Percentiles rank a stretch among this genome's conserved stretches.
phyloP scores from a whole-genome alignment of 208 protist species.

The Entamoeba histolytica region DNA sequence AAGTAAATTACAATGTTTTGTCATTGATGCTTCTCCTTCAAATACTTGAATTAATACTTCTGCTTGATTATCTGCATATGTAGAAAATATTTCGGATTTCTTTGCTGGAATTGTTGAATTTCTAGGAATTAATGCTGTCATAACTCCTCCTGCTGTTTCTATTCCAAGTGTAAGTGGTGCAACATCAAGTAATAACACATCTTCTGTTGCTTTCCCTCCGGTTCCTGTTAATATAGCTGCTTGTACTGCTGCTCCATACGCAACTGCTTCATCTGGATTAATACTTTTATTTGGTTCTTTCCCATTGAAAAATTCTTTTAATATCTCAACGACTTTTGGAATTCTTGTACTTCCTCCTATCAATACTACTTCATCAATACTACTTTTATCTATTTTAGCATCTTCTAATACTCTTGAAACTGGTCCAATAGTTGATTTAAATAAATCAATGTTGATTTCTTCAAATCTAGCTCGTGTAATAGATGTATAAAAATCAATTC shows the following conservation, averaged over 20 bases:
- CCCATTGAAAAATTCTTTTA: too few relatives aligned
- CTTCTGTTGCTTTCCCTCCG: conserved; percentile 59
- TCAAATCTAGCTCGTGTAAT: too few relatives aligned
- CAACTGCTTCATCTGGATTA: conserved; percentile 91
- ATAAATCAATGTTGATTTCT: too few relatives aligned
- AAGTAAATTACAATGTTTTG: conserved; percentile 83
- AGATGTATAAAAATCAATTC: too few relatives aligned
- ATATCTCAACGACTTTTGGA: too few relatives aligned
- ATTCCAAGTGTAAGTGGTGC: conserved; percentile 91
- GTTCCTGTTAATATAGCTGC: conserved; percentile 60
- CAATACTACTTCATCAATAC: too few relatives aligned
- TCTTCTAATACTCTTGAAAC: too few relatives aligned
- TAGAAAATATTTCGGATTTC: conserved; percentile 62
- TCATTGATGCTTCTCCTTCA: conserved; percentile 84
- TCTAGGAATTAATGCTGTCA: conserved; percentile 38
- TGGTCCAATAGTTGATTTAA: too few relatives aligned
- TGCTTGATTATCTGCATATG: conserved; percentile 61
- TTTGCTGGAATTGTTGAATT: conserved; percentile 24
- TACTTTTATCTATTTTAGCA: too few relatives aligned
- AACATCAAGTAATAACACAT: conserved; percentile 84
- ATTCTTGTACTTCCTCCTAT: too few relatives aligned
- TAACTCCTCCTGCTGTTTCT: conserved; percentile 81
- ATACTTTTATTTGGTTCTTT: too few relatives aligned
- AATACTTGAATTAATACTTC: conserved; percentile 72
- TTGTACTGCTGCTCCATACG: conserved; percentile 86